phyloP scores from a whole-genome alignment of 179 eudicot genomes.

The Silene noctiflora region DNA sequence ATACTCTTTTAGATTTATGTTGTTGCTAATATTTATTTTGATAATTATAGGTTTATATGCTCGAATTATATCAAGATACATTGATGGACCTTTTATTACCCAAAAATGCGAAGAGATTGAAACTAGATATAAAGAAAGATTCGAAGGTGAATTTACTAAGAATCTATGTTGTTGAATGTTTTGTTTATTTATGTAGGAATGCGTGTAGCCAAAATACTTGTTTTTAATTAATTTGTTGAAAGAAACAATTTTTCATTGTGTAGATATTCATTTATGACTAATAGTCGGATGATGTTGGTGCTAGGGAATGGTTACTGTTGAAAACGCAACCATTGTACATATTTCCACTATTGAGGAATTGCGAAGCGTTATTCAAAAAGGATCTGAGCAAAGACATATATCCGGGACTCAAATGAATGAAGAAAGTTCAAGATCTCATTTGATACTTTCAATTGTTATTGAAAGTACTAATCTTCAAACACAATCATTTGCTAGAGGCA shows the following conservation, averaged over 20 bases:
- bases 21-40: neutral
- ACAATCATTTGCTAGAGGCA: conserved; percentile 86
- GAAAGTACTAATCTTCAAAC: conserved; percentile 98
- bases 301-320: conserved; percentile 95
- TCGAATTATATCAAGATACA: conserved; percentile 96
- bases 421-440: conserved; percentile 93
- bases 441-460: conserved; percentile 76
- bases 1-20: neutral
- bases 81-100: conserved; percentile 79
- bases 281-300: neutral
- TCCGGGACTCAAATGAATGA: conserved; percentile 96
- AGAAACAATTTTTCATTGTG: neutral
- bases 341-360: conserved; percentile 71
- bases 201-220: neutral
- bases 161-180: neutral
- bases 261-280: neutral
- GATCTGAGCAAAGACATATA: conserved; percentile 90
- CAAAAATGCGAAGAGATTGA: conserved; percentile 65
- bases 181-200: neutral
- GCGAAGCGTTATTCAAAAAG: conserved; percentile 63
- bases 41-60: conserved; percentile 70
- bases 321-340: conserved; percentile 61
- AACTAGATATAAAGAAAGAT: conserved; percentile 92
- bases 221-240: neutral
- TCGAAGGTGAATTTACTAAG: conserved; percentile 55